Conservation (phyloP, 192 early-diverging fungal species). For the Coemansia biformis region DNA sequence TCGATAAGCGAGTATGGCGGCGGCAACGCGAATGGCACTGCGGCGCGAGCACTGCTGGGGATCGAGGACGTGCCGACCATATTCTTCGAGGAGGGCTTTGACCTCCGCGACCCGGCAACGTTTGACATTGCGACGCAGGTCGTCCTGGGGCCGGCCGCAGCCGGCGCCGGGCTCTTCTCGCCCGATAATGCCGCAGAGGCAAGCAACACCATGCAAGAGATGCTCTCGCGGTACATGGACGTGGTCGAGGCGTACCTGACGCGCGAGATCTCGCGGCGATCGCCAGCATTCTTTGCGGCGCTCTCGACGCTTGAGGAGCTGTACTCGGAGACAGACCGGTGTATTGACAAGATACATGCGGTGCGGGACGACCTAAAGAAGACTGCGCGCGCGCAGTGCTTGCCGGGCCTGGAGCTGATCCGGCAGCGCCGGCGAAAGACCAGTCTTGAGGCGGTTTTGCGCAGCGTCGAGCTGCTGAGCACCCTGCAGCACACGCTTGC, state of each 20-base stretch:
- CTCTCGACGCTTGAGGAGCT: slow-evolving; percentile 87
- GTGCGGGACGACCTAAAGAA: slow-evolving; percentile 65
- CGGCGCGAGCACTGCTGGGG: slow-evolving; percentile 48
- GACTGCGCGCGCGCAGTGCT: slow-evolving; percentile 59
- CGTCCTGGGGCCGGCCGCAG: slow-evolving; percentile 62
- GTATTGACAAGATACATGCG: slow-evolving; percentile 80
- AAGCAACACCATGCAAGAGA: slow-evolving; percentile 78
- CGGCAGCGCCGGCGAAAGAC: slow-evolving; percentile 66
- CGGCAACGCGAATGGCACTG: slow-evolving; percentile 11
- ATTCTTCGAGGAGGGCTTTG: slow-evolving; percentile 81
- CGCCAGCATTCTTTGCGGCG: slow-evolving; percentile 94
- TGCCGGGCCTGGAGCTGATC: slow-evolving; percentile 80
- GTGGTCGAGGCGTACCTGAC: slow-evolving; percentile 91
- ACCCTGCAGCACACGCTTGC: slow-evolving; percentile 75
- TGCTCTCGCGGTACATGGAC: slow-evolving; percentile 85
- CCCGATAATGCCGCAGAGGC: slow-evolving; percentile 52
- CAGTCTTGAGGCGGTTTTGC: slow-evolving; percentile 66
- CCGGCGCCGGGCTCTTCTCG: slow-evolving; percentile 33
- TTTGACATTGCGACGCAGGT: slow-evolving; percentile 71
- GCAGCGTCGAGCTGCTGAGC: slow-evolving; percentile 65
- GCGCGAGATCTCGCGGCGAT: slow-evolving; percentile 88
- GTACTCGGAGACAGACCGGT: slow-evolving; percentile 85
- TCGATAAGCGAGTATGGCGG: slow-evolving; percentile 39
- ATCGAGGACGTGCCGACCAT: slow-evolving; percentile 81
- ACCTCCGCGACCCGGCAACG: slow-evolving; percentile 82